phyloP scores from a whole-genome alignment of 768 basidiomycete genomes.

The Jaapia argillacea region DNA sequence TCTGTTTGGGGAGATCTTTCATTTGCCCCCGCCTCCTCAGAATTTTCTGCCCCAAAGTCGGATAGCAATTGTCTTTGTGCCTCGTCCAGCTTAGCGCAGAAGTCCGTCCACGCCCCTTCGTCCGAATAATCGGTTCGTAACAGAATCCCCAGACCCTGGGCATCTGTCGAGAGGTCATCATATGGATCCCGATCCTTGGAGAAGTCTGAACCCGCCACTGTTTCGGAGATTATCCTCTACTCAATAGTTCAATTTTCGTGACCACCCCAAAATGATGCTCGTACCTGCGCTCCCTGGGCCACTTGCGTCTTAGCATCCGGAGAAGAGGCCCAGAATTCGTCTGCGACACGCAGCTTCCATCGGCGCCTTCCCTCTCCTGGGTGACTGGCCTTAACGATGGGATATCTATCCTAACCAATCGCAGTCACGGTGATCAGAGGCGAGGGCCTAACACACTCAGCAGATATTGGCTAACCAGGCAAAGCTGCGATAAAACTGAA shows the following conservation, averaged over 20 bases:
- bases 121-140: conserved; percentile 67
- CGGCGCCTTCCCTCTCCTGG: conserved; percentile 47
- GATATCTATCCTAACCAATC: conserved; percentile 30
- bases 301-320: conserved; percentile 14
- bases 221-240: conserved; percentile 1
- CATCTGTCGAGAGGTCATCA: conserved; percentile 35
- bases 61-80: conserved; percentile 49
- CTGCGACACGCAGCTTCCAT: conserved; percentile 41
- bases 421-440: neutral
- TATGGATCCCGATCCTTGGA: conserved; percentile 41
- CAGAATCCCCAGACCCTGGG: conserved; percentile 46
- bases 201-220: conserved; percentile 12
- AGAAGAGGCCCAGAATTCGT: conserved; percentile 35
- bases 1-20: conserved; percentile 9
- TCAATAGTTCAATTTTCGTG: neutral
- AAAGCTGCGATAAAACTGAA: no score
- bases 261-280: neutral
- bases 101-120: conserved; percentile 54
- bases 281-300: neutral
- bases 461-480: no score
- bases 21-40: neutral
- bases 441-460: no score
- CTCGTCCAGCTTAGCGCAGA: conserved; percentile 37
- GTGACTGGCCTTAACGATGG: conserved; percentile 29
- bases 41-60: conserved; percentile 3